A percentile compares a stretch with the other conserved stretches of the same genome.
phyloP scores from a whole-genome alignment of 163 green algal species.

The Scenedesmus sp. region DNA sequence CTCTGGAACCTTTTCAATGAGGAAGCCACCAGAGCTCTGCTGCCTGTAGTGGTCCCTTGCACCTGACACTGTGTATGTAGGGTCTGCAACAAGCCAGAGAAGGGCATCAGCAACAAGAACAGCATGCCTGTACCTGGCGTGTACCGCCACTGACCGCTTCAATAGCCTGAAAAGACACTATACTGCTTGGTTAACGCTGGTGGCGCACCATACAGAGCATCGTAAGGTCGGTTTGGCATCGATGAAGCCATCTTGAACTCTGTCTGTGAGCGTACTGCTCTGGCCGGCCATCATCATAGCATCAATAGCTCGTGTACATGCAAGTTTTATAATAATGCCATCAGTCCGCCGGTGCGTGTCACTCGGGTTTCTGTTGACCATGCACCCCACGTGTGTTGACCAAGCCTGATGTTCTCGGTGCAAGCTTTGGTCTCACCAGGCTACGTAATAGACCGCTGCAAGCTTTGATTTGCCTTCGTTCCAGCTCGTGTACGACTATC shows the following conservation, averaged over 20 bases:
- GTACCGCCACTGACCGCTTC: not conserved
- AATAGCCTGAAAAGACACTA: not conserved
- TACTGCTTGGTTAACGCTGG: not conserved
- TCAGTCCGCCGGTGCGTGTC: not conserved
- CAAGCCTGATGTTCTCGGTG: not conserved
- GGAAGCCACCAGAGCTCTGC: slow-evolving; percentile 71
- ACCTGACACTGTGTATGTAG: slow-evolving; percentile 76
- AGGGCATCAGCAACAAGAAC: not conserved
- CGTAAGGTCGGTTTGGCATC: slow-evolving; percentile 59
- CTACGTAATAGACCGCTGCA: too few relatives aligned
- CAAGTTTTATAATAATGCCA: not conserved
- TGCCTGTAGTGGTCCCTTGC: slow-evolving; percentile 78
- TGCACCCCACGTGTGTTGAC: not conserved
- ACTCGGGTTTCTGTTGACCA: not conserved
- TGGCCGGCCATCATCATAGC: not conserved
- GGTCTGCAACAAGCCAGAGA: slow-evolving; percentile 62
- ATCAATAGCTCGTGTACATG: not conserved
- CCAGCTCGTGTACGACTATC: too few relatives aligned
- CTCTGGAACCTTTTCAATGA: slow-evolving; percentile 68
- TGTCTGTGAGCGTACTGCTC: not conserved
- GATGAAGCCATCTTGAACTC: slow-evolving; percentile 19
- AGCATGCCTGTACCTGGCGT: not conserved
- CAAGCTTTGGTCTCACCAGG: too few relatives aligned
- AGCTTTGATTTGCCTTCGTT: too few relatives aligned
- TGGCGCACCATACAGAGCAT: slow-evolving; percentile 68